A percentile compares a stretch with the other conserved stretches of the same genome.
Evolutionary conservation across 2,329 filamentous ascomycete species (phyloP).

Genomic region (Sporothrix mexicana): DNA sequence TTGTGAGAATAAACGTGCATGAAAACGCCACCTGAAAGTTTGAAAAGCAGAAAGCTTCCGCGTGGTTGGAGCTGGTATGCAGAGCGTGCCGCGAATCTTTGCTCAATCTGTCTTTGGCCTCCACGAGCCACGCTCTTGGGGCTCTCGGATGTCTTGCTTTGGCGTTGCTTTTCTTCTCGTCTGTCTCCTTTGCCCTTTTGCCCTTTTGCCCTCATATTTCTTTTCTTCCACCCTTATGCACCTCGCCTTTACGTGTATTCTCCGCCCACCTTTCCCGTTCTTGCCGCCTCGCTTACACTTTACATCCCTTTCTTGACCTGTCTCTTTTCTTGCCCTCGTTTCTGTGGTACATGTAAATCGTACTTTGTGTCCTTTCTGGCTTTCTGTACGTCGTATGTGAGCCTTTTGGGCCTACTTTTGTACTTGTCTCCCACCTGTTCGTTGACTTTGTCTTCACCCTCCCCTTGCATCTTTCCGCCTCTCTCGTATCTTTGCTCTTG

Average conservation of each 20-base stretch:
- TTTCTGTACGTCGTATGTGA: no score
- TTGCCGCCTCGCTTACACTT: background rate
- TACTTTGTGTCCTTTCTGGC: no score
- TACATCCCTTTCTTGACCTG: conserved; percentile 12
- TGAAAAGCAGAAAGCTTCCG: no score
- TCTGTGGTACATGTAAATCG: no score
- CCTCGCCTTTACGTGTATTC: background rate
- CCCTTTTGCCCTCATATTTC: background rate
- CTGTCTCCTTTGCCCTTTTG: no score
- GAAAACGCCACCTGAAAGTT: no score
- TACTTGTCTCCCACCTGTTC: no score
- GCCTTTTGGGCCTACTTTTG: no score
- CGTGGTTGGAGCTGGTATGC: conserved; percentile 10
- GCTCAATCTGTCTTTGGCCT: background rate
- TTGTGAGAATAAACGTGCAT: no score
- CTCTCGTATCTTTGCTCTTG: background rate
- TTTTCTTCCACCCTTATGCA: background rate
- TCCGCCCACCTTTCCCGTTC: conserved; percentile 14
- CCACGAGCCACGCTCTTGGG: background rate
- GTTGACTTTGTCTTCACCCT: no score
- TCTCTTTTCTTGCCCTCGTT: background rate
- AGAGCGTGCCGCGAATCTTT: background rate
- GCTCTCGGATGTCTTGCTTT: background rate
- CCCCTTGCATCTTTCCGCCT: background rate
- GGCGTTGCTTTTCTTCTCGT: background rate